phyloP scores from a whole-genome alignment of 169 alveolate species.

The Eimeria maxima region DNA sequence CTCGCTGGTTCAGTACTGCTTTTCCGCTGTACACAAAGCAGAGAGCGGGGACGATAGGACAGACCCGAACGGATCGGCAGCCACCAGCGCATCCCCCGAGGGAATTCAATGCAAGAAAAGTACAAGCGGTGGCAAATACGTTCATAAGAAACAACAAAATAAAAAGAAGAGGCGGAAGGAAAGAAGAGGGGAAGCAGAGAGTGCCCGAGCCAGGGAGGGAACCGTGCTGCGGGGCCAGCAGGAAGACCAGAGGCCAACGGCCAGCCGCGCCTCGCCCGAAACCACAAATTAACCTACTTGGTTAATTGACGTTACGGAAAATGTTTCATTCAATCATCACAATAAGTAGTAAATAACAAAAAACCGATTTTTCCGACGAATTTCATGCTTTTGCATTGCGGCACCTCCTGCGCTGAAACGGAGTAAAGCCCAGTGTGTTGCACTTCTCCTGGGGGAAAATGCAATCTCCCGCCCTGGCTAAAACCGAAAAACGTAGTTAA shows the following conservation, averaged over 20 bases:
- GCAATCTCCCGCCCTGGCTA: not conserved
- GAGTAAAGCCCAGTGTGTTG: conserved; percentile 8
- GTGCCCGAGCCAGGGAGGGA: not conserved
- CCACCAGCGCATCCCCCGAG: not conserved
- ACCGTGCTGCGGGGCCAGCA: conserved; percentile 50
- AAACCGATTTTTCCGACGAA: not conserved
- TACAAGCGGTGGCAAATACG: not conserved
- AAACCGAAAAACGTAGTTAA: not conserved
- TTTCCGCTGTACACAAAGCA: not conserved
- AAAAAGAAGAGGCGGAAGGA: not conserved
- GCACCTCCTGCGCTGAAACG: not conserved
- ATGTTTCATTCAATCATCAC: not conserved
- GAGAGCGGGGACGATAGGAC: conserved; percentile 22
- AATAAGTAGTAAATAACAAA: not conserved
- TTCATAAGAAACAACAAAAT: not conserved
- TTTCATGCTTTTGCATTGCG: conserved; percentile 19
- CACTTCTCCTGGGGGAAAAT: not conserved
- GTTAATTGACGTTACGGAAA: not conserved
- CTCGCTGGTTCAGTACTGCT: not conserved
- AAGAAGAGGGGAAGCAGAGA: not conserved
- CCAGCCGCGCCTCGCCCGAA: not conserved
- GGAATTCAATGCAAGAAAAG: not conserved
- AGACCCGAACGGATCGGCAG: not conserved
- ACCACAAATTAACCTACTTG: not conserved
- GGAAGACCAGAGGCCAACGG: conserved; percentile 15